A percentile compares a stretch with the other conserved stretches of the same genome.
Evolutionary conservation across 2,329 filamentous ascomycete species (phyloP).

Genomic region (Alternaria sp.): DNA sequence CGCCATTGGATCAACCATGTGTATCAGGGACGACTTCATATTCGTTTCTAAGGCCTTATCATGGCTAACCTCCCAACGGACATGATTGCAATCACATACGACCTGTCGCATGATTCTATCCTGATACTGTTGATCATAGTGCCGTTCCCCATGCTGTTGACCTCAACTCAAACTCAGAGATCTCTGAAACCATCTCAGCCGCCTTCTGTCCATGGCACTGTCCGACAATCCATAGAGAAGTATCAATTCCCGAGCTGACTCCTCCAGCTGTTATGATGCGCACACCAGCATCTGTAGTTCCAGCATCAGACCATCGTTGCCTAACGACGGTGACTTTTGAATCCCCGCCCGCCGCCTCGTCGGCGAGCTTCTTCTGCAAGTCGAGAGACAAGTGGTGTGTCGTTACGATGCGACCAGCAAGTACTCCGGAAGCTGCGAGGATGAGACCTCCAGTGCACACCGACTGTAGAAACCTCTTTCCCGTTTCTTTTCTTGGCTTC

Average conservation of each 20-base stretch:
- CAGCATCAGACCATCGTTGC: constrained; percentile 47
- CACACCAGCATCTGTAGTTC: constrained; percentile 40
- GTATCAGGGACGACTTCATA: no score
- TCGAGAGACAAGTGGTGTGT: constrained; percentile 52
- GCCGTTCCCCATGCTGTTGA: constrained; percentile 16
- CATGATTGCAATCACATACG: background rate
- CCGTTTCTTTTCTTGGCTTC: constrained; percentile 33
- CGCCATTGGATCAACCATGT: no score
- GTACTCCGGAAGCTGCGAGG: constrained; percentile 49
- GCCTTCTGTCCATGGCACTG: constrained; percentile 35
- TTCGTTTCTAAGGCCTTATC: background rate
- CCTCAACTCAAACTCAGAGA: constrained; percentile 46
- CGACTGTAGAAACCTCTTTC: constrained; percentile 48
- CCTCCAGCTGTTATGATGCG: constrained; percentile 47
- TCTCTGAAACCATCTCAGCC: constrained; percentile 35
- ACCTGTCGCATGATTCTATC: background rate
- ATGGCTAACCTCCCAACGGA: background rate
- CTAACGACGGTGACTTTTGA: constrained; percentile 34
- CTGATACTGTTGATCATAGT: background rate
- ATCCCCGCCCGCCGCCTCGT: constrained; percentile 42
- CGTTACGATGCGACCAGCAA: constrained; percentile 48
- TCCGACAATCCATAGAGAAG: constrained; percentile 42
- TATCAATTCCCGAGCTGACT: constrained; percentile 47
- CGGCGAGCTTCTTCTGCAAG: constrained; percentile 35
- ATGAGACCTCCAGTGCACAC: constrained; percentile 54